These are phyloP conservation scores for Wallacemonas collosoma DNA, from an alignment of 208 protist species.

Conservation along the genomic window DNA sequence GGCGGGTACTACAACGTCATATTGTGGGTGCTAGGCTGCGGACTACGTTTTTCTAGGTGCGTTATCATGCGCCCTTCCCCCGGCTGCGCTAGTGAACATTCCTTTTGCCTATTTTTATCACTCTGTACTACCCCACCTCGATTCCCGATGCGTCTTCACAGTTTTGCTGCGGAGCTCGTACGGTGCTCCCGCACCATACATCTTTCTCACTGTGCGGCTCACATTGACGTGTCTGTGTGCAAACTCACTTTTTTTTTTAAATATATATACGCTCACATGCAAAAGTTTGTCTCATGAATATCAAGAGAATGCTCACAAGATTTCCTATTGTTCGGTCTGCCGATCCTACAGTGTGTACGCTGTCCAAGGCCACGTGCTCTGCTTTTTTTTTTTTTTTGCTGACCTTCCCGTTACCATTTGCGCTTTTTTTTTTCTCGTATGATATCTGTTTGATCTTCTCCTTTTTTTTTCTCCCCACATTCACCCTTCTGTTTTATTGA, in stretches of 20 bases:
- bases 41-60: background rate
- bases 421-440: slow-evolving; percentile 9
- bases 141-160: no score
- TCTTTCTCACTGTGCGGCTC: no score
- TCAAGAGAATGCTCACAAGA: no score
- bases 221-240: no score
- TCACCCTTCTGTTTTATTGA: background rate
- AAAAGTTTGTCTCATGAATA: no score
- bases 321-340: no score
- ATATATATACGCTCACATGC: no score
- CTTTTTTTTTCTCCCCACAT: slow-evolving; percentile 14
- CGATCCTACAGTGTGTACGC: background rate
- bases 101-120: background rate
- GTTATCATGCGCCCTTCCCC: background rate
- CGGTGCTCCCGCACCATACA: no score
- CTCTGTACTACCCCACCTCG: no score
- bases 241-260: no score
- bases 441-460: slow-evolving; percentile 13
- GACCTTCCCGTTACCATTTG: background rate
- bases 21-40: slow-evolving; percentile 1
- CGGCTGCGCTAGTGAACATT: background rate
- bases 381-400: slow-evolving; percentile 14
- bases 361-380: slow-evolving; percentile 13
- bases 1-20: background rate
- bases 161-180: no score